Percentiles rank a stretch among this genome's conserved stretches.
phyloP scores from a whole-genome alignment of 2,329 filamentous ascomycete species.

The Ophiostoma triangulosporum region DNA sequence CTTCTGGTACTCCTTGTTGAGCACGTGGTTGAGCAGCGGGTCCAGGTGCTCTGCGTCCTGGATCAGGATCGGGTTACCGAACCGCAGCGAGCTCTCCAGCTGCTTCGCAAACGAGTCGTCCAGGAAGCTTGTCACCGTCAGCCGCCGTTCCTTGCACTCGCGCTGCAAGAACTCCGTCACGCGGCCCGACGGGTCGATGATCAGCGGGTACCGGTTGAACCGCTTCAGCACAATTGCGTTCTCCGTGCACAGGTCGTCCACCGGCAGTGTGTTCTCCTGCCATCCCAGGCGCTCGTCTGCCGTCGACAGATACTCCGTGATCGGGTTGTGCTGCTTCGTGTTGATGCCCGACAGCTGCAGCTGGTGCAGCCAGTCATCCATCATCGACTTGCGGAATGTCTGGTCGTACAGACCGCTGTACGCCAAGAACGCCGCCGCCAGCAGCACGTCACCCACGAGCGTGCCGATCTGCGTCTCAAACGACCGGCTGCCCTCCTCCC shows the following conservation, averaged over 20 bases:
- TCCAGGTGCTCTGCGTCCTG: slow-evolving; percentile 96
- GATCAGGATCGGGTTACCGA: slow-evolving; percentile 96
- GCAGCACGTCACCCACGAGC: slow-evolving; percentile 85
- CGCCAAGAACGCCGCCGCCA: slow-evolving; percentile 92
- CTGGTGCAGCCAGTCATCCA: slow-evolving; percentile 94
- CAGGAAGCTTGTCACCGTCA: slow-evolving; percentile 95
- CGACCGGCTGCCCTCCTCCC: slow-evolving; percentile 95
- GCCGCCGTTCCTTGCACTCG: slow-evolving; percentile 69
- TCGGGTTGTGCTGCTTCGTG: slow-evolving; percentile 85
- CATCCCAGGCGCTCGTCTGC: slow-evolving; percentile 89
- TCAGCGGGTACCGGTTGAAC: slow-evolving; percentile 96
- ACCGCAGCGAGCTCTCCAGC: slow-evolving; percentile 87
- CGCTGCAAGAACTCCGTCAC: slow-evolving; percentile 92
- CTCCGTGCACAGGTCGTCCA: slow-evolving; percentile 95
- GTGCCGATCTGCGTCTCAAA: slow-evolving; percentile 98
- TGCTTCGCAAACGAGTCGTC: slow-evolving; percentile 98
- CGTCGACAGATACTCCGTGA: slow-evolving; percentile 92
- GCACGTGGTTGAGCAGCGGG: slow-evolving; percentile 91
- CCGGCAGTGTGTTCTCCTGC: slow-evolving; percentile 87
- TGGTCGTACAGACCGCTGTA: slow-evolving; percentile 97
- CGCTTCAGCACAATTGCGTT: slow-evolving; percentile 95
- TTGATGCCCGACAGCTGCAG: slow-evolving; percentile 83
- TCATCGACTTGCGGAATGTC: slow-evolving; percentile 93
- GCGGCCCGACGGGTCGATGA: slow-evolving; percentile 92
- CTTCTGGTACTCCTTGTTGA: slow-evolving; percentile 99